A percentile compares a stretch with the other conserved stretches of the same genome.
These are phyloP conservation scores for Pleurotus platypus DNA, from an alignment of 768 basidiomycete species.

Conservation along the genomic window DNA sequence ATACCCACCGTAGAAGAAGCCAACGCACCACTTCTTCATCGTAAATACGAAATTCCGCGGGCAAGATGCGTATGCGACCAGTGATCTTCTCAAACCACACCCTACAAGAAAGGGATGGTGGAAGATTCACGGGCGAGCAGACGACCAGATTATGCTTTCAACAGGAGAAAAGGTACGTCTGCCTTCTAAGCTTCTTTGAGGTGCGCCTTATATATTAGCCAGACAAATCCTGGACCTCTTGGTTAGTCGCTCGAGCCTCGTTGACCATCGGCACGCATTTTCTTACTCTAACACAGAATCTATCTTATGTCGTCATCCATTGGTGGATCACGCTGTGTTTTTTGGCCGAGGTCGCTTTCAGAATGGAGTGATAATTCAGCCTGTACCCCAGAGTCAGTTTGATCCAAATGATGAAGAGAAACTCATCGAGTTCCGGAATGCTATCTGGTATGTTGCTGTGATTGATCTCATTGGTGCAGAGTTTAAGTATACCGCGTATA, in stretches of 20 bases:
- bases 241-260: not conserved
- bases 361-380: conserved; percentile 28
- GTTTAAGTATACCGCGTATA: conserved; percentile 8
- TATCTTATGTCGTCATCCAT: conserved; percentile 9
- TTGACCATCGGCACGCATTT: not conserved
- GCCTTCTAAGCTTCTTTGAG: not conserved
- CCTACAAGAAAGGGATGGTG: conserved; percentile 18
- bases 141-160: conserved; percentile 21
- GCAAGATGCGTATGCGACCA: conserved; percentile 15
- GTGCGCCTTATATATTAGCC: not conserved
- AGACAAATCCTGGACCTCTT: conserved; percentile 2
- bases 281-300: not conserved
- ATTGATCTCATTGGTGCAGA: not conserved
- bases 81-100: conserved; percentile 23
- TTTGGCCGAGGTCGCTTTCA: conserved; percentile 34
- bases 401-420: conserved; percentile 23
- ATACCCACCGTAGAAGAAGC: not conserved
- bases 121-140: conserved; percentile 19
- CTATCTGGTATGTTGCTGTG: conserved; percentile 22
- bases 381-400: conserved; percentile 18
- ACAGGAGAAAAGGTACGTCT: conserved; percentile 17
- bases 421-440: conserved; percentile 26
- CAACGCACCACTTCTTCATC: not conserved
- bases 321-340: conserved; percentile 30
- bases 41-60: conserved; percentile 13